Evolutionary conservation across 129 eudicot species (phyloP).

Genomic region (Silybum marianum): DNA sequence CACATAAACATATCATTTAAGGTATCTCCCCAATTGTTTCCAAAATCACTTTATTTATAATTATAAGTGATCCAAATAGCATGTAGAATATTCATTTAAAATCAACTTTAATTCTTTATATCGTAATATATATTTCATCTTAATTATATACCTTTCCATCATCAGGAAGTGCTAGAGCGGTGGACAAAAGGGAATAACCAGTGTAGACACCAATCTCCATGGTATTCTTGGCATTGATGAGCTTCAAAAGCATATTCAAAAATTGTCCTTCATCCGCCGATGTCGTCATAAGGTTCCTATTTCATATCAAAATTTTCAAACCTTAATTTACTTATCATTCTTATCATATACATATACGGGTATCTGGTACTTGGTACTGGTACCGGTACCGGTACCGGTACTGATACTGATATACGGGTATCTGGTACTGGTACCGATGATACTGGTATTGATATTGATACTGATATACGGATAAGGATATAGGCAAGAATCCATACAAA

Average conservation of each 20-base stretch:
- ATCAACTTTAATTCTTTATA: not conserved
- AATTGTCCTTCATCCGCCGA: slow-evolving; percentile 71
- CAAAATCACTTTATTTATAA: not conserved
- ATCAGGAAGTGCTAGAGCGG: slow-evolving; percentile 62
- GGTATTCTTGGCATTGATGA: slow-evolving; percentile 58
- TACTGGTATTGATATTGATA: no score
- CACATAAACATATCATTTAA: not conserved
- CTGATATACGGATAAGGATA: no score
- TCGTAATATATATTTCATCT: not conserved
- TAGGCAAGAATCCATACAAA: not conserved
- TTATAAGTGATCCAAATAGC: not conserved
- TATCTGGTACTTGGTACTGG: no score
- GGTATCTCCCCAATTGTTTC: not conserved
- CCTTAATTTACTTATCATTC: not conserved
- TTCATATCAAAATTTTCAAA: not conserved
- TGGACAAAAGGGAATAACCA: slow-evolving; percentile 61
- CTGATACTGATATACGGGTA: no score
- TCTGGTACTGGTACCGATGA: no score
- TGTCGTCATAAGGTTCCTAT: slow-evolving; percentile 62
- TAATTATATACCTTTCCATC: slow-evolving; percentile 50
- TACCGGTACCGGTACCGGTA: no score
- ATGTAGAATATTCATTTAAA: no score
- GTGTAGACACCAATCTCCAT: slow-evolving; percentile 66
- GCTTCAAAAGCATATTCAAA: slow-evolving; percentile 49
- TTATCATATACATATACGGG: no score